Percentiles rank a stretch among this genome's conserved stretches.
Evolutionary conservation across 352 stramenopile genomes (phyloP).

Genomic region (Globisporangium paroecandrum): DNA sequence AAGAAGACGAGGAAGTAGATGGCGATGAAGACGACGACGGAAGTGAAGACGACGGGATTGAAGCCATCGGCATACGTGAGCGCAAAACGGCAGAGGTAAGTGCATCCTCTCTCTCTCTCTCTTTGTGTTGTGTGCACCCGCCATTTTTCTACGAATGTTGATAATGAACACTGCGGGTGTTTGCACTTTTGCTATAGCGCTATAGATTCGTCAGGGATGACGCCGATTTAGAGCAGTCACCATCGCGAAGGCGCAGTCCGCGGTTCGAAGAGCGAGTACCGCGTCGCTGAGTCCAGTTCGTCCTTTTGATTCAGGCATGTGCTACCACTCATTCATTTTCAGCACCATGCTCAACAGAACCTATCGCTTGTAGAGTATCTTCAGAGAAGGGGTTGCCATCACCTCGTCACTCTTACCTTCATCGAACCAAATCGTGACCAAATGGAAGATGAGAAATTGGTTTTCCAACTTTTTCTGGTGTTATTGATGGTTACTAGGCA

Average conservation of each 20-base stretch:
- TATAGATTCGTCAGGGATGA: constrained; percentile 14
- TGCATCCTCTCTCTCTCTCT: background rate
- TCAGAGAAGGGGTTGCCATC: background rate
- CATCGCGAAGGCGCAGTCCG: constrained; percentile 12
- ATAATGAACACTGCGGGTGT: background rate
- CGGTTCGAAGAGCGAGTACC: constrained; percentile 3
- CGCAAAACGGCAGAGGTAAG: background rate
- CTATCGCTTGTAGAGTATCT: background rate
- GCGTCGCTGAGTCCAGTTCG: background rate
- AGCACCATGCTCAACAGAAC: background rate
- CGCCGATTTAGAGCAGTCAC: constrained; percentile 6
- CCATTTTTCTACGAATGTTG: background rate
- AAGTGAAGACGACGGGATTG: background rate
- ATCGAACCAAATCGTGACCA: too few species aligned
- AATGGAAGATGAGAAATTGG: background rate
- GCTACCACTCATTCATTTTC: background rate
- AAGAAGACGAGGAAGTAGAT: constrained; percentile 9
- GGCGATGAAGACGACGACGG: background rate
- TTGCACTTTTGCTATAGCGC: background rate
- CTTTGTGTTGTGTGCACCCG: background rate
- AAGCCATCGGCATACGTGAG: background rate
- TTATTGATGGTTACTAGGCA: background rate
- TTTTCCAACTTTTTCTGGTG: background rate
- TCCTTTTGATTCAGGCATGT: background rate
- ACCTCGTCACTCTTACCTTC: background rate